Conservation (phyloP, 179 eudicot genomes). For the Pouteria campechiana region DNA sequence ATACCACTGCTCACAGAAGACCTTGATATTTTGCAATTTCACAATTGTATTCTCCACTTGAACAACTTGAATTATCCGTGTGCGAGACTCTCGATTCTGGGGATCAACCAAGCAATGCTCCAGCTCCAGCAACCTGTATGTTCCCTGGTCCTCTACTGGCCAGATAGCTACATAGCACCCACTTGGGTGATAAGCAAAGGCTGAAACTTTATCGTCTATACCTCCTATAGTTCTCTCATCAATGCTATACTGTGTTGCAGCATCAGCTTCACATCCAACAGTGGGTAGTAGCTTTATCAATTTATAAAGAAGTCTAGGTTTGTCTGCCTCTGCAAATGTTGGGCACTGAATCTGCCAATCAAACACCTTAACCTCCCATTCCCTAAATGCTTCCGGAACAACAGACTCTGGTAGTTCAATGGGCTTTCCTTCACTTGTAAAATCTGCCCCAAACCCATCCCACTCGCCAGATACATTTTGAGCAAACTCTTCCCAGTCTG, state of each 20-base stretch:
- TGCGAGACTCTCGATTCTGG: conserved; percentile 55
- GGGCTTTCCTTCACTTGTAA: conserved; percentile 59
- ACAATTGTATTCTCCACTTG: conserved; percentile 20
- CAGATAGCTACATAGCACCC: conserved; percentile 75
- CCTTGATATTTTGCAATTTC: conserved; percentile 31
- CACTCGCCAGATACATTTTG: conserved; percentile 81
- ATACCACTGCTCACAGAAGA: conserved; percentile 90
- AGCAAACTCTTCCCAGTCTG: conserved; percentile 69
- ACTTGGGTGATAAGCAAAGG: conserved; percentile 50
- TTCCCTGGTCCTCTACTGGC: conserved; percentile 14
- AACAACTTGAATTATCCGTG: conserved; percentile 57
- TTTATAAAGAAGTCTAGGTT: conserved; percentile 31
- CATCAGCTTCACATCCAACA: conserved; percentile 99
- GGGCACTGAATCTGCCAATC: conserved; percentile 99
- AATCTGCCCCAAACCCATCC: conserved; percentile 97
- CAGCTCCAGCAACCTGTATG: conserved; percentile 39
- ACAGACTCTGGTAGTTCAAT: conserved; percentile 79
- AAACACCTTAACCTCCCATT: conserved; percentile 90
- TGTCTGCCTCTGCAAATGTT: conserved; percentile 46
- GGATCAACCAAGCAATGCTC: conserved; percentile 92
- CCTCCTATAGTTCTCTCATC: conserved; percentile 42
- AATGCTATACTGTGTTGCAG: conserved; percentile 56
- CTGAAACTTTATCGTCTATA: conserved; percentile 10
- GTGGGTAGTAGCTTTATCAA: conserved; percentile 75
- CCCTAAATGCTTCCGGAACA: conserved; percentile 82